A percentile compares a stretch with the other conserved stretches of the same genome.
These are phyloP conservation scores for Petunia axillaris DNA, from an alignment of 257 asterid genomes.

Conservation along the genomic window DNA sequence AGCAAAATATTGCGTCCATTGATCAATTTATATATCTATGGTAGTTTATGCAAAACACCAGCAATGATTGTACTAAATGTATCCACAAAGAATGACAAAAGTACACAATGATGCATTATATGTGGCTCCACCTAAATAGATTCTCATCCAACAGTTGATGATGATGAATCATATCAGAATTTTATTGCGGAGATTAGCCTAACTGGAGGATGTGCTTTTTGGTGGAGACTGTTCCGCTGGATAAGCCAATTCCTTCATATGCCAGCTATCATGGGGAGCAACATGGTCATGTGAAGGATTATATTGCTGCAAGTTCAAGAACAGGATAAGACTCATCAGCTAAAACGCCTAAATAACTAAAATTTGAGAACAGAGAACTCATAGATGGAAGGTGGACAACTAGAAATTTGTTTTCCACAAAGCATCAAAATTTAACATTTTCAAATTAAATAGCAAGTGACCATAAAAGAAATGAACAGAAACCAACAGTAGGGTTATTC, in stretches of 20 bases:
- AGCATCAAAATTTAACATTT: conserved; percentile 1
- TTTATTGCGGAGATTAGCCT: conserved; percentile 46
- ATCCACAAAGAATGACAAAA: conserved; percentile 44
- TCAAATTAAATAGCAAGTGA: neutral
- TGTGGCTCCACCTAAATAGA: conserved; percentile 41
- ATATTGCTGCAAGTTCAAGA: conserved; percentile 57
- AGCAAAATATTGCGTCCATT: conserved; percentile 29
- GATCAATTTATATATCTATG: conserved; percentile 30
- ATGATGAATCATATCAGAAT: conserved; percentile 45
- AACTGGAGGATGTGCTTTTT: conserved; percentile 43
- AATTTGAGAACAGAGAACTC: neutral
- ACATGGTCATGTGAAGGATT: conserved; percentile 63
- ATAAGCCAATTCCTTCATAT: conserved; percentile 70
- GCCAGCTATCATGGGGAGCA: conserved; percentile 97
- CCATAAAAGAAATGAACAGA: neutral
- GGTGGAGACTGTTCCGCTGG: conserved; percentile 49
- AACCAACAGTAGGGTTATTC: neutral
- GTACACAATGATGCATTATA: conserved; percentile 33
- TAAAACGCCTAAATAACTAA: neutral
- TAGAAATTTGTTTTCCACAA: neutral
- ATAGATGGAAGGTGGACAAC: neutral
- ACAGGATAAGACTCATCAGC: conserved; percentile 23
- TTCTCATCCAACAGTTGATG: conserved; percentile 35
- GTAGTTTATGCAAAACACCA: conserved; percentile 32
- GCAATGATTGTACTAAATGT: conserved; percentile 27